Conservation (phyloP, 306 rosid genomes). For the Coriaria nepalensis region DNA sequence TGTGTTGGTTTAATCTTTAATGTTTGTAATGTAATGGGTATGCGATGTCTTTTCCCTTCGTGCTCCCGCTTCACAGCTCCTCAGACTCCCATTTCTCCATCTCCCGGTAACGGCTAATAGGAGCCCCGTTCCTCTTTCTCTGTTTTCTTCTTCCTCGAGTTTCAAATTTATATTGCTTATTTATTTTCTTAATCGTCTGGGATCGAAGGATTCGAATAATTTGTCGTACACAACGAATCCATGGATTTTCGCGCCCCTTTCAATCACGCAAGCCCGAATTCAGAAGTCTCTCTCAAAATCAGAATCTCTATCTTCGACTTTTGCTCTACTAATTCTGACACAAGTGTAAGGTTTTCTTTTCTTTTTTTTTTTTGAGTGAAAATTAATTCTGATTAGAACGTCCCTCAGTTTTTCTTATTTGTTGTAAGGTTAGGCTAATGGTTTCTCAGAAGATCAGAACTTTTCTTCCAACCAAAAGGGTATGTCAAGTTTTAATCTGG, state of each 20-base stretch:
- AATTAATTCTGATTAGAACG: constrained; percentile 9
- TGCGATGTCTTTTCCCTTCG: no score
- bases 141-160: no score
- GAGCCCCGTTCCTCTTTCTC: no score
- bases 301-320: constrained; percentile 8
- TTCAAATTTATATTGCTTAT: no score
- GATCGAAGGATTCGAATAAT: constrained; percentile 8
- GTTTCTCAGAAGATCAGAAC: constrained; percentile 22
- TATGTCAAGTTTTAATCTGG: constrained; percentile 3
- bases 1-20: no score
- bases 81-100: no score
- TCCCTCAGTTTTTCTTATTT: constrained; percentile 9
- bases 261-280: constrained; percentile 1
- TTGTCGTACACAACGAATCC: constrained; percentile 9
- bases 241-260: constrained; percentile 16
- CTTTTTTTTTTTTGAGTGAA: background rate
- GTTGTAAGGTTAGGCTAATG: constrained; percentile 32
- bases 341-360: constrained; percentile 19
- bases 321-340: constrained; percentile 20
- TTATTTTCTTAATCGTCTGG: no score
- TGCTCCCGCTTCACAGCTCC: no score
- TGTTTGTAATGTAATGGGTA: no score
- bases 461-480: constrained; percentile 19
- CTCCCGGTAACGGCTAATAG: no score
- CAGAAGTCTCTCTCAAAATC: constrained; percentile 13